phyloP scores from a whole-genome alignment of 2,329 filamentous ascomycete species.

The Tolypocladium tundrense region DNA sequence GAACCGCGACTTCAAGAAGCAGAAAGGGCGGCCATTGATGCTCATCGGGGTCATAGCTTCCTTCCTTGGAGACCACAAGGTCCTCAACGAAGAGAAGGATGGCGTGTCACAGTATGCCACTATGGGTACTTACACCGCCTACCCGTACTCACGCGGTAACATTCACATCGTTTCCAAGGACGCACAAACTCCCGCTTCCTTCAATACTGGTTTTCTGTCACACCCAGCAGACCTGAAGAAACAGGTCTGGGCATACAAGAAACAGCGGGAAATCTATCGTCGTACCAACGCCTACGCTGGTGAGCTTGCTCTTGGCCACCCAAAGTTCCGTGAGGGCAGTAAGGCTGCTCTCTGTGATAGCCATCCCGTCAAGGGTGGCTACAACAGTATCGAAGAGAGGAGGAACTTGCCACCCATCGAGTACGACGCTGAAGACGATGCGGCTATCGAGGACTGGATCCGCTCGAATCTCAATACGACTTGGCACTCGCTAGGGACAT shows the following conservation, averaged over 20 bases:
- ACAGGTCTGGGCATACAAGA: conserved; percentile 54
- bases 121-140: conserved; percentile 41
- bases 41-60: conserved; percentile 24
- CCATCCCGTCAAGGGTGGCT: conserved; percentile 9
- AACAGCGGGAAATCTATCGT: conserved; percentile 47
- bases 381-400: conserved; percentile 16
- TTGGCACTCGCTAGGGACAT: conserved; percentile 24
- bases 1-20: conserved; percentile 40
- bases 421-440: conserved; percentile 38
- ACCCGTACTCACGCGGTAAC: conserved; percentile 50
- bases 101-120: conserved; percentile 36
- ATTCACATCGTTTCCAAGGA: conserved; percentile 45
- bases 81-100: not conserved
- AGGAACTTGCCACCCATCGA: conserved; percentile 19
- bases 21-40: conserved; percentile 35
- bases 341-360: conserved; percentile 22
- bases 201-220: conserved; percentile 41
- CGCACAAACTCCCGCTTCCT: conserved; percentile 35
- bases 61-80: conserved; percentile 9
- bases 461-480: conserved; percentile 26
- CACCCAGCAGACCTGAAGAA: conserved; percentile 43
- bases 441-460: conserved; percentile 32
- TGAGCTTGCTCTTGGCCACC: conserved; percentile 29
- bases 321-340: conserved; percentile 29
- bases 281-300: conserved; percentile 41